These are phyloP conservation scores for Euphrasia arctica DNA, from an alignment of 305 asterid species.

Conservation along the genomic window DNA sequence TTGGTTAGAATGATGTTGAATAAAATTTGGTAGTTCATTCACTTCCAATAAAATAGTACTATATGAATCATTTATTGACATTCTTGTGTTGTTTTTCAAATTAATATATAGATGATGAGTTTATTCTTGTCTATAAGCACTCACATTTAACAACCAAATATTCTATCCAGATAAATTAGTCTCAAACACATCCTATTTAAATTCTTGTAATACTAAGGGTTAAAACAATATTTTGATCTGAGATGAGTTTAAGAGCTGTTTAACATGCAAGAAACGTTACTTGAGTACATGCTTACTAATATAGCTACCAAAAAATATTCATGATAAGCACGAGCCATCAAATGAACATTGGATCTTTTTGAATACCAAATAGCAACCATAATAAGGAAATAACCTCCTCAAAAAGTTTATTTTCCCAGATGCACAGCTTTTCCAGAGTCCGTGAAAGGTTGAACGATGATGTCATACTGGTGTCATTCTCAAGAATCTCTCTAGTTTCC, in stretches of 20 bases:
- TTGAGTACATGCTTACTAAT: not conserved
- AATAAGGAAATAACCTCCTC: slow-evolving; percentile 17
- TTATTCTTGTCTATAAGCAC: not conserved
- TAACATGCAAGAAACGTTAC: not conserved
- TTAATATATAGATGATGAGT: not conserved
- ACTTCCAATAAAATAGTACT: no score
- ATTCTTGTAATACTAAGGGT: not conserved
- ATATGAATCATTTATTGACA: no score
- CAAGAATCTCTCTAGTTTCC: not conserved
- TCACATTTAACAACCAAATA: not conserved
- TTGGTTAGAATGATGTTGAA: no score
- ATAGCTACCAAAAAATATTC: not conserved
- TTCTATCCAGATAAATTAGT: not conserved
- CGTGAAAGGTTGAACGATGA: slow-evolving; percentile 17
- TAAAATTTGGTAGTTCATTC: no score
- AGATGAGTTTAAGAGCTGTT: not conserved
- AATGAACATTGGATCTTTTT: not conserved
- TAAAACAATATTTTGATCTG: not conserved
- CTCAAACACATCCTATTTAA: not conserved
- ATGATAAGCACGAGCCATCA: not conserved
- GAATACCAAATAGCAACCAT: not conserved
- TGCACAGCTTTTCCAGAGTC: slow-evolving; percentile 26
- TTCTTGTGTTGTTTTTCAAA: no score
- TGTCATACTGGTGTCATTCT: not conserved
- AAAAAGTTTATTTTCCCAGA: slow-evolving; percentile 25